Percentiles rank a stretch among this genome's conserved stretches.
Evolutionary conservation across 2,329 filamentous ascomycete genomes (phyloP).

Genomic region (Aspergillaceae sp.): DNA sequence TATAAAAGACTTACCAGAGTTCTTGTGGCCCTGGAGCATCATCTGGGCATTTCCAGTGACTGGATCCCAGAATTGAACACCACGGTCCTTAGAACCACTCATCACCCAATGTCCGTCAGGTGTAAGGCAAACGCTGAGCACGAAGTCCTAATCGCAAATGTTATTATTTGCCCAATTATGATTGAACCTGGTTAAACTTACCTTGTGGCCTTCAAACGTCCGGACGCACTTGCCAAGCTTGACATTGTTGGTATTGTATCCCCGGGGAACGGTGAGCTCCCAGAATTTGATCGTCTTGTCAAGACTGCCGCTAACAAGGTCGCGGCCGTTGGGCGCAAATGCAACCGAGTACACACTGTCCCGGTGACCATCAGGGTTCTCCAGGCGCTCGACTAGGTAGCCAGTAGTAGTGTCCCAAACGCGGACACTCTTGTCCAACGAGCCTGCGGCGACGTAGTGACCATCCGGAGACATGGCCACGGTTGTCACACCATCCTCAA

Average conservation of each 20-base stretch:
- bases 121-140: slow-evolving; percentile 88
- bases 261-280: slow-evolving; percentile 71
- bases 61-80: slow-evolving; percentile 98
- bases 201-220: slow-evolving; percentile 94
- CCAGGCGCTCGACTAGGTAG: slow-evolving; percentile 79
- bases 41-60: slow-evolving; percentile 87
- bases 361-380: slow-evolving; percentile 89
- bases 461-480: slow-evolving; percentile 95
- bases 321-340: slow-evolving; percentile 86
- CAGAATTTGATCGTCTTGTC: slow-evolving; percentile 99
- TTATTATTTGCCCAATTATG: not conserved
- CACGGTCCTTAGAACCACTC: slow-evolving; percentile 92
- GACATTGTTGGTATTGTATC: slow-evolving; percentile 56
- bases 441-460: slow-evolving; percentile 87
- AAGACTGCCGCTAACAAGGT: slow-evolving; percentile 86
- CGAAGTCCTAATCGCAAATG: slow-evolving; percentile 64
- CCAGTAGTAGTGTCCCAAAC: slow-evolving; percentile 90
- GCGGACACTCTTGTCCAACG: slow-evolving; percentile 92
- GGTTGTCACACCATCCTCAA: slow-evolving; percentile 95
- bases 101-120: slow-evolving; percentile 94
- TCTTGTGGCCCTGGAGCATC: slow-evolving; percentile 98
- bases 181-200: slow-evolving; percentile 35
- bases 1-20: slow-evolving; percentile 54
- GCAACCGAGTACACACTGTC: slow-evolving; percentile 95
- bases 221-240: slow-evolving; percentile 91